Conservation (phyloP, 352 stramenopile genomes). For the Pythium biforme region DNA sequence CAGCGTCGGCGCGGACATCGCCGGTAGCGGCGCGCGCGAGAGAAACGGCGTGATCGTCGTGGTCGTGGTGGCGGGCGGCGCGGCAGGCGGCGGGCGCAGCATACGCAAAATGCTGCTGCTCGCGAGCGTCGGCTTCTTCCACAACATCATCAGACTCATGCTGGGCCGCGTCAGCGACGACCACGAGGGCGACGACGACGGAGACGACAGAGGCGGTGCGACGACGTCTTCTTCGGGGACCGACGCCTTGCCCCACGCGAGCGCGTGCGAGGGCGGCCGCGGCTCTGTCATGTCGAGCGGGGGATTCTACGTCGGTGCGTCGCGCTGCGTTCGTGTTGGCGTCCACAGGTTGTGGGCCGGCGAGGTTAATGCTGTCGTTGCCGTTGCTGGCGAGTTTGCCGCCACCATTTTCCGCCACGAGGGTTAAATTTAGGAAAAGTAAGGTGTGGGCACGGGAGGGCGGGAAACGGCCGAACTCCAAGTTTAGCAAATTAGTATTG, state of each 20-base stretch:
- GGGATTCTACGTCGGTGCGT: too few relatives aligned
- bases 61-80: not conserved
- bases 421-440: too few relatives aligned
- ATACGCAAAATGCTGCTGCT: slow-evolving; percentile 5
- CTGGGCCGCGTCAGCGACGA: not conserved
- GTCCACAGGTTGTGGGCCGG: too few relatives aligned
- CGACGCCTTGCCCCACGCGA: slow-evolving; percentile 2
- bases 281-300: not conserved
- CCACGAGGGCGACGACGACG: not conserved
- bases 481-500: too few relatives aligned
- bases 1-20: not conserved
- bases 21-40: not conserved
- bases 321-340: too few relatives aligned
- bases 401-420: too few relatives aligned
- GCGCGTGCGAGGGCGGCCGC: slow-evolving; percentile 1
- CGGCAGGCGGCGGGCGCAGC: not conserved
- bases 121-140: not conserved
- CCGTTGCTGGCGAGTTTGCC: too few relatives aligned
- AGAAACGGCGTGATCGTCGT: not conserved
- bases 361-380: too few relatives aligned
- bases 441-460: too few relatives aligned
- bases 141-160: not conserved
- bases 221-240: not conserved
- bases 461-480: too few relatives aligned
- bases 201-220: not conserved